Evolutionary conservation across 306 rosid species (phyloP).

Genomic region (Ormosia semicastrata): DNA sequence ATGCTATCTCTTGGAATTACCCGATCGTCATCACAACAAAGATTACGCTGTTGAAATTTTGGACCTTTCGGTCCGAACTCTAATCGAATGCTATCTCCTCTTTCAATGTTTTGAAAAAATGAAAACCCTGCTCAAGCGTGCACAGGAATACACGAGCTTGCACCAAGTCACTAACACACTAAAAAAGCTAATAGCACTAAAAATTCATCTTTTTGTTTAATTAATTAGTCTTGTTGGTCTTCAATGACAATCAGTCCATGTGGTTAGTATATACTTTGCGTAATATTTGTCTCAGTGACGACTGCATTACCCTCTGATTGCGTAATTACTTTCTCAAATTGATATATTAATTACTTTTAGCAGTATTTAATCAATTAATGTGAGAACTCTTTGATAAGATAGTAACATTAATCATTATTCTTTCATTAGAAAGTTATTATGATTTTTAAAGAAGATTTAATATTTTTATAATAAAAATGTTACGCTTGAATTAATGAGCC

Average conservation of each 20-base stretch:
- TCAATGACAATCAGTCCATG: neutral
- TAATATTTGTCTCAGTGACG: conserved; percentile 39
- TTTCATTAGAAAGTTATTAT: neutral
- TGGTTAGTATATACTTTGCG: neutral
- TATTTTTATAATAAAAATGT: too few species aligned
- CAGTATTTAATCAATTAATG: neutral
- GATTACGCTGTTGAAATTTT: conserved; percentile 29
- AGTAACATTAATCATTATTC: neutral
- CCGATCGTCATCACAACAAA: conserved; percentile 1
- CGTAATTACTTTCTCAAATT: neutral
- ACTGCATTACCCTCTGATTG: conserved; percentile 36
- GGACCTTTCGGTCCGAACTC: neutral
- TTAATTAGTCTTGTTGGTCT: neutral
- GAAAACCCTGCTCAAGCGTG: conserved; percentile 7
- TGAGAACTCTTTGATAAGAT: neutral
- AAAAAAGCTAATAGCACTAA: neutral
- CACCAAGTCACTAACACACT: conserved; percentile 10
- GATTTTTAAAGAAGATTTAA: neutral
- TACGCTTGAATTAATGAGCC: too few species aligned
- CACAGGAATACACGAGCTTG: neutral
- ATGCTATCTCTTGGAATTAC: neutral
- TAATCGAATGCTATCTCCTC: neutral
- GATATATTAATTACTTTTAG: neutral
- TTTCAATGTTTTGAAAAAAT: neutral
- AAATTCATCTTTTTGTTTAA: conserved; percentile 2